A percentile compares a stretch with the other conserved stretches of the same genome.
phyloP scores from a whole-genome alignment of 805 yeast genomes.

The Metschnikowia baotianmanensis region DNA sequence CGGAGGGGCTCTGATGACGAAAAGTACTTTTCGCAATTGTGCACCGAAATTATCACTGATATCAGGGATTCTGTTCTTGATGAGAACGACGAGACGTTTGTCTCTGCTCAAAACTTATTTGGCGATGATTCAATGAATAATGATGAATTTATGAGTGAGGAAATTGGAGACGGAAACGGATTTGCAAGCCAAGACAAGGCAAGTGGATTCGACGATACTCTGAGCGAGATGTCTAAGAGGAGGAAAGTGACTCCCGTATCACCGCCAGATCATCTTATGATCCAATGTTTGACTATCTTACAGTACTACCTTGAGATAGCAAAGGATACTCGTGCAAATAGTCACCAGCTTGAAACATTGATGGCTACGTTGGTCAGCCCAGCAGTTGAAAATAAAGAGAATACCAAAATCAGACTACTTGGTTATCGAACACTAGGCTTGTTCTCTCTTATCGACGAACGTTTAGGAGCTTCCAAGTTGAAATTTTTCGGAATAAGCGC shows the following conservation, averaged over 20 bases:
- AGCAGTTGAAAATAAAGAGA: conserved; percentile 52
- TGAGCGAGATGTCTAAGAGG: conserved; percentile 30
- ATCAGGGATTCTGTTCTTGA: conserved; percentile 63
- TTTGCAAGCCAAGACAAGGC: conserved; percentile 24
- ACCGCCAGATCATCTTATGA: conserved; percentile 46
- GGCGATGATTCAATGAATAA: conserved; percentile 18
- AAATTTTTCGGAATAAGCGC: conserved; percentile 68
- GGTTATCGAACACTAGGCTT: conserved; percentile 79
- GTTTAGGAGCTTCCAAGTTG: conserved; percentile 61
- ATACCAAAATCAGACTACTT: conserved; percentile 51
- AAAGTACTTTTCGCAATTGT: conserved; percentile 78
- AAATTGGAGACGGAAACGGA: conserved; percentile 23
- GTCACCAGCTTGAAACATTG: conserved; percentile 63
- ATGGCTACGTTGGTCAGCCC: conserved; percentile 77
- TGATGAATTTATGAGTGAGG: conserved; percentile 20
- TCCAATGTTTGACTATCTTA: conserved; percentile 67
- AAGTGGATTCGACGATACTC: conserved; percentile 27
- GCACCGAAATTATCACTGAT: conserved; percentile 84
- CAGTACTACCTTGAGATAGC: conserved; percentile 67
- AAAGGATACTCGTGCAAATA: conserved; percentile 61
- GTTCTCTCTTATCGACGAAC: conserved; percentile 66
- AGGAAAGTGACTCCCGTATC: conserved; percentile 38
- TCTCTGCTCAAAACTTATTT: conserved; percentile 25
- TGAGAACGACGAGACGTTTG: conserved; percentile 33
- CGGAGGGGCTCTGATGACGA: conserved; percentile 72